Conservation (phyloP, 208 protist genomes). For the Acanthamoeba polyphaga region DNA sequence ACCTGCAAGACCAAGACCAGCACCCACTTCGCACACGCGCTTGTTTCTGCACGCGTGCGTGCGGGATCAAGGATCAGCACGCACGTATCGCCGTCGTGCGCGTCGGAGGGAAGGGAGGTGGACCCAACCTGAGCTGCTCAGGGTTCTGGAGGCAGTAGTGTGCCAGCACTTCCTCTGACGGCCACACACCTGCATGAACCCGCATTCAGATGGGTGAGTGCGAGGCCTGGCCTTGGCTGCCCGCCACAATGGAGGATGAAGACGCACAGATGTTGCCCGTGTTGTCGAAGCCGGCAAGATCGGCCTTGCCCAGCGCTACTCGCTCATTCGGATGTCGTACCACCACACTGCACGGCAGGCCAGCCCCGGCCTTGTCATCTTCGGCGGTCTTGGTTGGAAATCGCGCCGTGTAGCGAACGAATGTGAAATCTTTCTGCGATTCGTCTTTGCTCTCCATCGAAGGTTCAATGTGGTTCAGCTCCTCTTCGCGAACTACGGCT, state of each 20-base stretch:
- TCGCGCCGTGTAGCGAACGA: constrained; percentile 9
- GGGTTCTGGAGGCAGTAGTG: constrained; percentile 51
- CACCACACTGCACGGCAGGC: neutral
- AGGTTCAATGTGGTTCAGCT: too few species aligned
- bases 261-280: constrained; percentile 41
- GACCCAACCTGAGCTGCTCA: constrained; percentile 5
- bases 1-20: constrained; percentile 30
- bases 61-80: neutral
- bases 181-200: neutral
- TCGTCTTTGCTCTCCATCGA: neutral
- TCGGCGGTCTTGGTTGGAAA: neutral
- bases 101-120: neutral
- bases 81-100: neutral
- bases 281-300: constrained; percentile 51
- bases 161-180: constrained; percentile 21
- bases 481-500: neutral
- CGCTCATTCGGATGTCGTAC: neutral
- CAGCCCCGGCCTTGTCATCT: neutral
- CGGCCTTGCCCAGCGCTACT: neutral
- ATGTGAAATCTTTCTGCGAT: neutral
- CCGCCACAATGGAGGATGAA: too few species aligned
- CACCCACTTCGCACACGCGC: constrained; percentile 46
- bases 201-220: neutral
- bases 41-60: too few species aligned
- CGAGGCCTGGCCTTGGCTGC: neutral